A percentile compares a stretch with the other conserved stretches of the same genome.
phyloP scores from a whole-genome alignment of 2,329 filamentous ascomycete genomes.

The Colletotrichum sp. region DNA sequence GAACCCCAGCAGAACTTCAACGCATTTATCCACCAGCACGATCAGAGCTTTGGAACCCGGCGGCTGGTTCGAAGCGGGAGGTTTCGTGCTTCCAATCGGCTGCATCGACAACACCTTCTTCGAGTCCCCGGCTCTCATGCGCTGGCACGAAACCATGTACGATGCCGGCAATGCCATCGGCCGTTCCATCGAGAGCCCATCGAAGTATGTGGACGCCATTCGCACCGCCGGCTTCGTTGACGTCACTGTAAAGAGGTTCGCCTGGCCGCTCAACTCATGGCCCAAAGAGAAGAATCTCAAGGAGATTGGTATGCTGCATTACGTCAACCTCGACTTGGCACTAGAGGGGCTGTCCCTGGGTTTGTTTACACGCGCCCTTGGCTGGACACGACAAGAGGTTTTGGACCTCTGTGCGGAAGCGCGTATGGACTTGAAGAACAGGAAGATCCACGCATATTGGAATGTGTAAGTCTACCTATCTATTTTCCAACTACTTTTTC shows the following conservation, averaged over 20 bases:
- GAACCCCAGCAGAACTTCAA: too few species aligned
- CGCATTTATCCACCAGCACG: accelerated
- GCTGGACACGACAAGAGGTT: not conserved
- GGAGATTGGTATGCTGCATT: not conserved
- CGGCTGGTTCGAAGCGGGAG: not conserved
- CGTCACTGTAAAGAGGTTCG: not conserved
- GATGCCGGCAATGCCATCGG: not conserved
- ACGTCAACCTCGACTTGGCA: not conserved
- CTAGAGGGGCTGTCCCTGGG: not conserved
- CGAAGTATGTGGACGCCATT: not conserved
- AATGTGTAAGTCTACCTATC: not conserved
- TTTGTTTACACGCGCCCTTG: not conserved
- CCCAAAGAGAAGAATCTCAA: not conserved
- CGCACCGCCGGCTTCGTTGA: not conserved
- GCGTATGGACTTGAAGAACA: not conserved
- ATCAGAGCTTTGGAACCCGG: not conserved
- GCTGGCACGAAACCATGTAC: not conserved
- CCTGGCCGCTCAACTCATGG: not conserved
- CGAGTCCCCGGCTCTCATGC: not conserved
- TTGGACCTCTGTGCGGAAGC: not conserved
- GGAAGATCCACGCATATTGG: not conserved
- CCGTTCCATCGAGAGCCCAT: not conserved
- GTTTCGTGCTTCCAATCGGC: not conserved
- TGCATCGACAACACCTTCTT: not conserved
- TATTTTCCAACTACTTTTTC: too few species aligned